Evolutionary conservation across 2,329 filamentous ascomycete species (phyloP), one percentile per base, ranked within the genome.

Genomic region (Cladophialophora immunda): DNA sequence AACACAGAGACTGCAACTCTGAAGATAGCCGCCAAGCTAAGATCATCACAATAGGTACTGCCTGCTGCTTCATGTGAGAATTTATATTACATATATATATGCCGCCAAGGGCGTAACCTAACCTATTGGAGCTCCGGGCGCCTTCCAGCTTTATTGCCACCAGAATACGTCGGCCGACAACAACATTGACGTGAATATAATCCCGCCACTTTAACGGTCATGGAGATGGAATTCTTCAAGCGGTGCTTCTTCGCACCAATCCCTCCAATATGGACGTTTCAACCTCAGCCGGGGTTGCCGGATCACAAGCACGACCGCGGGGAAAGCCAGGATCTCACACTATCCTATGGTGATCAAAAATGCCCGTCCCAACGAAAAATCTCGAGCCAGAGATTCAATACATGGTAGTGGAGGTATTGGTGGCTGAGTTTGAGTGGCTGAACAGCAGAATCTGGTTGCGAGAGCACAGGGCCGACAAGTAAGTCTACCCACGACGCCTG

Each of bases 371-470:
- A 15, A 27, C 15, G 25, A 30, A 22, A 8, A 15, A n/a, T 45
- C 34, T 58, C 36, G 25, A 11, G 19, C 19, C 34, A 15, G 56
- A 58, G 22, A 58, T 45, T 11, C 32, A 58, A 11, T 58, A 58
- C 56, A 41, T 41, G 34, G 38, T 58, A 41, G 56, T n/a, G 38
- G 38, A n/a, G 17, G 34, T 27, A 13, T 30, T 58, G 56, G 25
- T 58, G 25, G n/a, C 32, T 2, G 56, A 58, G n/a, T 47, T 58
- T n/a, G 22, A 45, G 34, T 13, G 32, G 11, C n/a, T 58, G 34
- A 27, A 36, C 22, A 27, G 45, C 11, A 27, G 5, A 19, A 45
- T 27, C 30, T 58, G 36, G 56, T 27, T 5, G 36, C 22, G 22
- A 58, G 32, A 47, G 17, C 56, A 45, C 25, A n/a, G 11, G 36